Evolutionary conservation across 228 moss, liverwort and hornwort genomes (phyloP), one percentile per base, ranked within the genome.

Genomic region (Sphagnum fallax): DNA sequence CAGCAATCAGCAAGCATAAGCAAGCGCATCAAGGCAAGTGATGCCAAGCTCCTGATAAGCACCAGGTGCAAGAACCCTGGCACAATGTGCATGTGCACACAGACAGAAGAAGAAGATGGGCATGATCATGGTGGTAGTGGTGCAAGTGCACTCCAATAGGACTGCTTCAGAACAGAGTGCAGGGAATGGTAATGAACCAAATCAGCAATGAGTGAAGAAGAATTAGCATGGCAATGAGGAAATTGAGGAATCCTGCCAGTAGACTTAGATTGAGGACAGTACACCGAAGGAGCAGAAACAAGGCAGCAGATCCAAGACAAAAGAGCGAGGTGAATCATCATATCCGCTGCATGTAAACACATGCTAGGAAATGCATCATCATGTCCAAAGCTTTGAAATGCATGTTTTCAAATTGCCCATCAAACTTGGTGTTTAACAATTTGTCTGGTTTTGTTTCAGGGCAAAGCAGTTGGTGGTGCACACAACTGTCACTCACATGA

Each of bases 221-320:
- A 10, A 74, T 83, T 89, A 96, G 92, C 81, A 91, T 74, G 68
- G 65, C 68, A 69, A 92, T 71, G 71, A 76, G 53, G 53, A 88
- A 76, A 79, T 89, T 92, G 72, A 86, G 67, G 51, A 92, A 71
- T 62, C 96, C 96, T 51, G 92, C 86, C 53, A 96, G 72, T 63
- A 81, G 76, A 64, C 84, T 76, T 72, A 96, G 90, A 77, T 79
- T 91, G 62, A 92, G 75, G 68, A 84, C 80, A 32, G 91, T 80
- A 73, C 92, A 92, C 96, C 96, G 91, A 77, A 92, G 79, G 71
- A 92, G 80, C 63, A 96, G 74, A 71, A 92, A 96, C 64, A 89
- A 73, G 47, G 96, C 89, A 73, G 92, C 88, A 53, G 96, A 89
- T 50, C 92, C 91, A 71, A 96, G 83, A 49, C 88, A 87, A 66